Evolutionary conservation across 768 basidiomycete species (phyloP).

Genomic region (Daedaleopsis sinensis): DNA sequence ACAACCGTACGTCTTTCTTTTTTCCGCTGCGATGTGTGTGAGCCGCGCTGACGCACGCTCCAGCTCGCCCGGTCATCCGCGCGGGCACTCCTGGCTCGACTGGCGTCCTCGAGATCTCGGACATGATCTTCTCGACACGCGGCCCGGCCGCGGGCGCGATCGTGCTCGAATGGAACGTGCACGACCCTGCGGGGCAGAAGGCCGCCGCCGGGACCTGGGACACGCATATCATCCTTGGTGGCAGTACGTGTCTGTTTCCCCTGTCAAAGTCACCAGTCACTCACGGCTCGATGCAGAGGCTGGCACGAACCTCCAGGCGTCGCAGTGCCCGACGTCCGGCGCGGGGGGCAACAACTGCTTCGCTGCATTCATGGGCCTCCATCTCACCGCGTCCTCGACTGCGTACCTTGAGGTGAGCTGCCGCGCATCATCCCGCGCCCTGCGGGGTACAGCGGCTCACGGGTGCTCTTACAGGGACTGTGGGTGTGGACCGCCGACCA

Average conservation of each 20-base stretch:
- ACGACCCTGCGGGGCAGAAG: slow-evolving; percentile 48
- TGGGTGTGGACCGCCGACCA: slow-evolving; percentile 90
- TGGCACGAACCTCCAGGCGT: slow-evolving; percentile 33
- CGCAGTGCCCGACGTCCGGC: slow-evolving; percentile 40
- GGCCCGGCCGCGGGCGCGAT: slow-evolving; percentile 58
- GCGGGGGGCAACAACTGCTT: slow-evolving; percentile 48
- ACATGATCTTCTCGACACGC: slow-evolving; percentile 46
- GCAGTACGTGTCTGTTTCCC: slow-evolving; percentile 22
- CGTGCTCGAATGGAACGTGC: slow-evolving; percentile 61
- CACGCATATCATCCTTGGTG: slow-evolving; percentile 41
- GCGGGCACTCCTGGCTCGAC: slow-evolving; percentile 42
- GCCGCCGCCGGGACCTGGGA: slow-evolving; percentile 57
- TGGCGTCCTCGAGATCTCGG: slow-evolving; percentile 47
- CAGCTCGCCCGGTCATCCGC: slow-evolving; percentile 42
- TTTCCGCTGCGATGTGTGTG: too few species aligned
- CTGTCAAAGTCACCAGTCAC: not conserved
- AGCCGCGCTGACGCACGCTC: not conserved
- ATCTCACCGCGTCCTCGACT: slow-evolving; percentile 47
- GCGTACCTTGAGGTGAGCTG: slow-evolving; percentile 49
- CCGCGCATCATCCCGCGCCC: slow-evolving; percentile 48
- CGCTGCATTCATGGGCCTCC: slow-evolving; percentile 68
- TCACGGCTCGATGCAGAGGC: slow-evolving; percentile 16
- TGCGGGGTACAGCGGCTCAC: slow-evolving; percentile 23
- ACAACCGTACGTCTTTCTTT: slow-evolving; percentile 28
- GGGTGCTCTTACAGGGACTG: slow-evolving; percentile 21